Percentiles rank a stretch among this genome's conserved stretches.
Conservation (phyloP, 768 basidiomycete species). For the Phylloporus sp. region DNA sequence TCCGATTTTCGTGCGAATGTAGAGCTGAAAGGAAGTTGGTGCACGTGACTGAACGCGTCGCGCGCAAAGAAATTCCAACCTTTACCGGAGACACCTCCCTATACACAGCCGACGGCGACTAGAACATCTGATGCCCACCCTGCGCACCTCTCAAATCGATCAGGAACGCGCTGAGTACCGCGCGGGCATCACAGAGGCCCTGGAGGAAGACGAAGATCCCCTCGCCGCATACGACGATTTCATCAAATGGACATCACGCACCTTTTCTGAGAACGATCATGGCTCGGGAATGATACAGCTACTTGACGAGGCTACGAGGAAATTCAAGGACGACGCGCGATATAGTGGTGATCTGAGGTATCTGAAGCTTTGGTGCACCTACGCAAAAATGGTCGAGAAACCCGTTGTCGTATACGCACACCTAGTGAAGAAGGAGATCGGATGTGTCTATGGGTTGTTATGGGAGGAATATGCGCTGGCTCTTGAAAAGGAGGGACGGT, state of each 20-base stretch:
- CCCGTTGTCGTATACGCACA: slow-evolving; percentile 66
- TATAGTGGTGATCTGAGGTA: slow-evolving; percentile 89
- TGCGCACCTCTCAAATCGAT: slow-evolving; percentile 25
- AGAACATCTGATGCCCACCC: slow-evolving; percentile 18
- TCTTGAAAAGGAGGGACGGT: slow-evolving; percentile 77
- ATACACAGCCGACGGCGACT: slow-evolving; percentile 4
- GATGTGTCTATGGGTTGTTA: slow-evolving; percentile 67
- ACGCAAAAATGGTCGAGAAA: slow-evolving; percentile 75
- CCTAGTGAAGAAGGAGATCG: slow-evolving; percentile 69
- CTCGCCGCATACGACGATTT: slow-evolving; percentile 82
- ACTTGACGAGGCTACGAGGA: slow-evolving; percentile 76
- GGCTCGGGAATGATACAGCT: slow-evolving; percentile 73
- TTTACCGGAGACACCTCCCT: background rate
- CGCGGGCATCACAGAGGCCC: slow-evolving; percentile 44
- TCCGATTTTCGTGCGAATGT: too few relatives aligned
- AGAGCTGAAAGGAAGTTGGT: background rate
- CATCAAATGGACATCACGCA: slow-evolving; percentile 83
- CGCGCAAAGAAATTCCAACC: slow-evolving; percentile 17
- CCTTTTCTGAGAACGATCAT: slow-evolving; percentile 64
- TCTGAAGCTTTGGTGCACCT: slow-evolving; percentile 86
- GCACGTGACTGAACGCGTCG: slow-evolving; percentile 32
- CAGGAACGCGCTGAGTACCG: slow-evolving; percentile 31
- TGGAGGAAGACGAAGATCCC: slow-evolving; percentile 78
- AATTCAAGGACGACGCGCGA: slow-evolving; percentile 75
- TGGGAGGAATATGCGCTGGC: slow-evolving; percentile 89